phyloP scores from a whole-genome alignment of 305 asterid species.

The Rubia peregrina region DNA sequence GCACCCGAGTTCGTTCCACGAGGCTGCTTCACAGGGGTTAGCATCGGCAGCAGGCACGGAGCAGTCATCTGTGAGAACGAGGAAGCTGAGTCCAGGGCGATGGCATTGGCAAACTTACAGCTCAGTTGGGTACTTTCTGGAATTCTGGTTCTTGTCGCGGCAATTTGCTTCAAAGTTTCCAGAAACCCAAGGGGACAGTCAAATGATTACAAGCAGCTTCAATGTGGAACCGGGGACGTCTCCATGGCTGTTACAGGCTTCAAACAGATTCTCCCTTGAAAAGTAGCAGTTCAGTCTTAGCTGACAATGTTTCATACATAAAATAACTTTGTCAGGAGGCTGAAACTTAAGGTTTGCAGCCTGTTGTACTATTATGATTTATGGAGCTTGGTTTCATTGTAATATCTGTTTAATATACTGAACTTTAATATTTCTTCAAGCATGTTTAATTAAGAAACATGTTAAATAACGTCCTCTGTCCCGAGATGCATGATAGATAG shows the following conservation, averaged over 20 bases:
- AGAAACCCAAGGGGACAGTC: slow-evolving; percentile 30
- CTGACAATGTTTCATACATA: background rate
- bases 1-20: slow-evolving; percentile 38
- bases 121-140: slow-evolving; percentile 63
- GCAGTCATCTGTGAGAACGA: slow-evolving; percentile 27
- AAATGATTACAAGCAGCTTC: slow-evolving; percentile 45
- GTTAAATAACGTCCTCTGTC: background rate
- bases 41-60: slow-evolving; percentile 22
- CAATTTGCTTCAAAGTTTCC: slow-evolving; percentile 31
- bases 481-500: slow-evolving; percentile 12
- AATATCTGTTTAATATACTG: background rate
- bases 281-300: background rate
- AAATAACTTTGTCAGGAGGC: background rate
- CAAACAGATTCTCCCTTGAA: slow-evolving; percentile 32
- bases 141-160: slow-evolving; percentile 35
- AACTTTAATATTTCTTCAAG: background rate
- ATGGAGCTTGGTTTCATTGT: background rate
- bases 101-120: slow-evolving; percentile 65
- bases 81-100: slow-evolving; percentile 31
- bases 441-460: background rate
- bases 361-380: background rate
- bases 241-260: slow-evolving; percentile 28
- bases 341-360: background rate
- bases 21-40: slow-evolving; percentile 34
- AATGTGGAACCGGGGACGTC: slow-evolving; percentile 24